Conservation (phyloP, 345 rosid genomes). For the Rhodamnia rubescens region DNA sequence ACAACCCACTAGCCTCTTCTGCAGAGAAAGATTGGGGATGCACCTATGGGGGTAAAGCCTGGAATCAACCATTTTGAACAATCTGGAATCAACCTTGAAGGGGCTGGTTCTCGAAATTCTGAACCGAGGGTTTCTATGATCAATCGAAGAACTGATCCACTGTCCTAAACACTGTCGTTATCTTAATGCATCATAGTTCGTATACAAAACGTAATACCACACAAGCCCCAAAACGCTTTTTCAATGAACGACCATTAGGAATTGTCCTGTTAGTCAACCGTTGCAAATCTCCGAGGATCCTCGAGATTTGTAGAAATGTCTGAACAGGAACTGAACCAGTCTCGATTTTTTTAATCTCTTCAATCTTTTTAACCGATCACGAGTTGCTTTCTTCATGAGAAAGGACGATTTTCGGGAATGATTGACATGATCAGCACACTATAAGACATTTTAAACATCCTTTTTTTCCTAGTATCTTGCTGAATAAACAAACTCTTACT, state of each 20-base stretch:
- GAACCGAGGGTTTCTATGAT: background rate
- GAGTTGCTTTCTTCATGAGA: background rate
- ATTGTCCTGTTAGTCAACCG: background rate
- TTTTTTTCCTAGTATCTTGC: background rate
- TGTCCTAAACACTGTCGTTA: background rate
- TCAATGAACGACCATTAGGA: background rate
- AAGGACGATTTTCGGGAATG: background rate
- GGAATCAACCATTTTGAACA: background rate
- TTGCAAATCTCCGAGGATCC: background rate
- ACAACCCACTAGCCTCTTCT: background rate
- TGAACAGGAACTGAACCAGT: background rate
- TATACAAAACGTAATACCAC: background rate
- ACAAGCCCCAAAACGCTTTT: too few relatives aligned
- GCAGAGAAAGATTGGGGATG: background rate
- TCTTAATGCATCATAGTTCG: background rate
- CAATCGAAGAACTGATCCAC: background rate
- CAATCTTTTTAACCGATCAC: background rate
- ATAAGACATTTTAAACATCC: background rate
- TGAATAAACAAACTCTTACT: background rate
- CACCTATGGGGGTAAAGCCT: background rate
- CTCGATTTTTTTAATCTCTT: background rate
- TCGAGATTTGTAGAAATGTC: background rate
- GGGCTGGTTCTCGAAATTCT: background rate
- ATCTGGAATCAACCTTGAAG: background rate
- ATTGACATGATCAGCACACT: background rate